phyloP scores from a whole-genome alignment of 2,329 filamentous ascomycete genomes.

The Trichophyton schoenleinii region DNA sequence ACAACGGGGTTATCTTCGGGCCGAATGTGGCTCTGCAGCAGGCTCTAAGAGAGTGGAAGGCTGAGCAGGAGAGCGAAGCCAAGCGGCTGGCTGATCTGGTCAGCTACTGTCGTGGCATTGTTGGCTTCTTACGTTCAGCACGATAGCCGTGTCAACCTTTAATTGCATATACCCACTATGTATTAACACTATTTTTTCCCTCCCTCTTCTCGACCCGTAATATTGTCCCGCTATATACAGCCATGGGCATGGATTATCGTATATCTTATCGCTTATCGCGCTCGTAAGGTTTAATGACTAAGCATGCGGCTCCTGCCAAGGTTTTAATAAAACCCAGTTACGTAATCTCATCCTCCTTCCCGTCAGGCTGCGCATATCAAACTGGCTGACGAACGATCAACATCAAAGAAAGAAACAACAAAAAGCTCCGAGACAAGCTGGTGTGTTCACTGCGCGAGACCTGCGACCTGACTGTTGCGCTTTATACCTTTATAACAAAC shows the following conservation, averaged over 20 bases:
- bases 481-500: background rate
- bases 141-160: constrained; percentile 20
- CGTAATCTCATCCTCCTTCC: background rate
- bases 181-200: background rate
- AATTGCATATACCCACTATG: background rate
- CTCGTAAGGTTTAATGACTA: background rate
- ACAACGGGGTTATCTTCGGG: constrained; percentile 36
- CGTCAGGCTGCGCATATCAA: background rate
- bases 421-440: background rate
- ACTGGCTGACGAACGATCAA: too few species aligned
- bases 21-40: constrained; percentile 38
- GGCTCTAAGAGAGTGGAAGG: constrained; percentile 57
- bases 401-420: too few species aligned
- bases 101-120: constrained; percentile 77
- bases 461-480: background rate
- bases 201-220: background rate
- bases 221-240: background rate
- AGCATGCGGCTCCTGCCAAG: constrained; percentile 2
- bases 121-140: constrained; percentile 60
- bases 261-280: too few species aligned
- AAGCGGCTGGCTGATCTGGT: constrained; percentile 61
- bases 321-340: background rate
- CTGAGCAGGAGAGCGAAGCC: constrained; percentile 58
- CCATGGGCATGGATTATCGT: too few species aligned
- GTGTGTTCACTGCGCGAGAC: background rate